Evolutionary conservation across 2,329 filamentous ascomycete species (phyloP), one percentile per base, ranked within the genome.

Genomic region (Cladorrhinum sp.): DNA sequence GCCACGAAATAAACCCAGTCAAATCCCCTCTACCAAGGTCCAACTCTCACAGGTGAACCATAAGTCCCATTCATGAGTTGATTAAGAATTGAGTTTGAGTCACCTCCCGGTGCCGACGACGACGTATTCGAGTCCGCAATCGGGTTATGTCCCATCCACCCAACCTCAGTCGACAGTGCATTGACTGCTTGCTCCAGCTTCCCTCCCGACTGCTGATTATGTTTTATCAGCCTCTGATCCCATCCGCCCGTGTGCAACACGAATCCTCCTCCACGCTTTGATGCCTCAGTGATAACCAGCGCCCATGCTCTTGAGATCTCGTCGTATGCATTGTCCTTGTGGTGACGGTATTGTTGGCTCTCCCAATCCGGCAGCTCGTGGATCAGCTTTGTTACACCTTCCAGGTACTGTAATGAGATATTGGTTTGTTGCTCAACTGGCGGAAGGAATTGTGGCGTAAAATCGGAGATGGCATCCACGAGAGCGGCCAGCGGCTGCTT

Each of bases 291-390:
- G 67, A 99, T 90, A 55, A 96, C 94, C 67, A 96, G 75, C 16
- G 91, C 88, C 95, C 95, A 99, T 1, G 95, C 95, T 70, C 89
- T 92, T 24, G 91, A 89, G 65, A 99, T 93, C 72, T 98, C 95
- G 70, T 99, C 94, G 72, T 99, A 99, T 6, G 94, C 93, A 65
- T 92, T 92, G 67, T 96, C 89, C 75, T 97, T 97, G 79, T 96
- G 91, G 69, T 96, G 85, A 66, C 93, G 93, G 77, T 97, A 90
- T 64, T 91, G 86, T 62, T 89, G 90, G 50, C 87, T 91, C 67
- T 95, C 90, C 92, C 93, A 99, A 70, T 96, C 86, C 2, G 95
- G 95, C 49, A 99, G 81, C 42, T 87, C 83, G 74, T 99, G 93
- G 60, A 98, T 90, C 60, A 98, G 86, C 66, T 94, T 87, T 30